A percentile compares a stretch with the other conserved stretches of the same genome.
phyloP scores from a whole-genome alignment of 495 filamentous ascomycete genomes.

The Diplogelasinospora grovesii region DNA sequence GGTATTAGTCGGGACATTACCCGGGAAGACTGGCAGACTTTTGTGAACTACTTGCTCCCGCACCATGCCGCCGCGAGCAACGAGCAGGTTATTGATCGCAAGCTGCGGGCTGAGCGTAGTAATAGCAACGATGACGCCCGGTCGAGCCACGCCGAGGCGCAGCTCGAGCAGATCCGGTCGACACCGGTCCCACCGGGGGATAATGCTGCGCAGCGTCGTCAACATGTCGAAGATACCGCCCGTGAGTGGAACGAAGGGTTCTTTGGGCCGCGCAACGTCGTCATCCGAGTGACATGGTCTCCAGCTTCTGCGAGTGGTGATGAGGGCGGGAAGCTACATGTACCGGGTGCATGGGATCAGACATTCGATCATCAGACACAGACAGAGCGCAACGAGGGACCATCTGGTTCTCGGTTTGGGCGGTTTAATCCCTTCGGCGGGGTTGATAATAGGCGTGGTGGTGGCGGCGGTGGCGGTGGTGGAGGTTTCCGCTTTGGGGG shows the following conservation, averaged over 20 bases:
- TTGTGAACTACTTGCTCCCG: conserved; percentile 38
- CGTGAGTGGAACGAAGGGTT: conserved; percentile 47
- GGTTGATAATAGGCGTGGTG: background rate
- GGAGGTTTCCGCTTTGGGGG: conserved; percentile 28
- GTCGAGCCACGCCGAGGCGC: conserved; percentile 10
- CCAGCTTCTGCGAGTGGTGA: background rate
- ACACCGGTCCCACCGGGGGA: conserved; percentile 14
- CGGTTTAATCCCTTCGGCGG: conserved; percentile 9
- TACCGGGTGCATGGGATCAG: conserved; percentile 21
- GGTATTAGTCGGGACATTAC: conserved; percentile 30
- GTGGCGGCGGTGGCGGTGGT: background rate
- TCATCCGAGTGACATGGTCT: conserved; percentile 5
- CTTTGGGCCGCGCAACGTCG: conserved; percentile 36
- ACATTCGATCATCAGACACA: conserved; percentile 10
- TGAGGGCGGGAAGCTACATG: background rate
- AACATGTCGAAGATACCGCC: conserved; percentile 28
- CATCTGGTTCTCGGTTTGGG: conserved; percentile 2
- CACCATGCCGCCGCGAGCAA: conserved; percentile 25
- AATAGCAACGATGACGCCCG: conserved; percentile 15
- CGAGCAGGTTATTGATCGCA: conserved; percentile 29
- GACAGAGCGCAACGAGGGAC: no score
- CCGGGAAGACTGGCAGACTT: conserved; percentile 44
- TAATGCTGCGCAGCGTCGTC: conserved; percentile 1
- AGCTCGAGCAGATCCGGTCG: conserved; percentile 31
- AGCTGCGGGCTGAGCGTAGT: conserved; percentile 25